These are phyloP conservation scores for Mortierella hygrophila DNA, from an alignment of 192 early-diverging fungal species.

Conservation along the genomic window DNA sequence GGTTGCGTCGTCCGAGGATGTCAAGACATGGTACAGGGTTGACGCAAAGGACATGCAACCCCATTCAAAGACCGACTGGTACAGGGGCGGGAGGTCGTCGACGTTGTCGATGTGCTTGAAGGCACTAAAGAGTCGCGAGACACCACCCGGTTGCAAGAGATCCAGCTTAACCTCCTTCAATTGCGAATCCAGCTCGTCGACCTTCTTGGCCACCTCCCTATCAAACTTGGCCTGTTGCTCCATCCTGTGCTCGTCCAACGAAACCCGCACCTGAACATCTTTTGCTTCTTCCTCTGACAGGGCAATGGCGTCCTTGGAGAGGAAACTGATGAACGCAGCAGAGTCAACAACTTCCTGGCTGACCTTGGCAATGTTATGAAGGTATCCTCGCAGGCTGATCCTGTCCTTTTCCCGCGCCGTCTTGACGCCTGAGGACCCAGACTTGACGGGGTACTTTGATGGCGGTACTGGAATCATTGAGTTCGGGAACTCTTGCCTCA, in stretches of 20 bases:
- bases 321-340: conserved; percentile 39
- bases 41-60: conserved; percentile 68
- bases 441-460: conserved; percentile 46
- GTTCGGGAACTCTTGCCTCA: conserved; percentile 55
- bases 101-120: conserved; percentile 31
- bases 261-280: conserved; percentile 44
- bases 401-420: conserved; percentile 65
- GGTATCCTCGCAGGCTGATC: conserved; percentile 52
- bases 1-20: conserved; percentile 61
- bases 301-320: conserved; percentile 43
- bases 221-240: conserved; percentile 57
- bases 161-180: conserved; percentile 57
- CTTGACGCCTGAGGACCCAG: conserved; percentile 12
- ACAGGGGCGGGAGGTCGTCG: conserved; percentile 49
- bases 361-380: conserved; percentile 42
- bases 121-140: conserved; percentile 11
- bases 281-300: conserved; percentile 44
- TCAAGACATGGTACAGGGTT: conserved; percentile 61
- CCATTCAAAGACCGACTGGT: conserved; percentile 61
- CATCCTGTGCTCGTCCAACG: conserved; percentile 49
- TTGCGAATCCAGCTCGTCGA: conserved; percentile 58
- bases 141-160: conserved; percentile 52
- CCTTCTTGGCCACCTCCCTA: conserved; percentile 58
- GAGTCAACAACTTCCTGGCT: conserved; percentile 30
- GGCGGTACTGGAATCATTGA: conserved; percentile 57